phyloP scores from a whole-genome alignment of 2,329 filamentous ascomycete genomes.

The Chalaropsis ovoidea region DNA sequence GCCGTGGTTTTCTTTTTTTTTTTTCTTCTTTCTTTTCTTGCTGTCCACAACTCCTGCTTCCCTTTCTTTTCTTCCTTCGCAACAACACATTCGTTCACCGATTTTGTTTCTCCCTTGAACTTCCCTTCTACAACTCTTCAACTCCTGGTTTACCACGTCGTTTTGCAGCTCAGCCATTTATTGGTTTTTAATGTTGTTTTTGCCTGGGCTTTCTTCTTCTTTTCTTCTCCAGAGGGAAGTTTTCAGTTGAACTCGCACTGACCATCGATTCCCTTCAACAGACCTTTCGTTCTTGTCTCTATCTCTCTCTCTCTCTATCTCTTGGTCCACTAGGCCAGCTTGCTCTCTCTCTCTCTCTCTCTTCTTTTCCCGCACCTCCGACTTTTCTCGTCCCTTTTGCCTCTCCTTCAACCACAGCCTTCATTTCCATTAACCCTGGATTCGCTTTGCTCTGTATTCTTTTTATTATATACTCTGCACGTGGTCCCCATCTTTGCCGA shows the following conservation, averaged over 20 bases:
- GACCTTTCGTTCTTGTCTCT: slow-evolving; percentile 2
- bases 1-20: neutral
- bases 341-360: slow-evolving; percentile 3
- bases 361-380: slow-evolving; percentile 5
- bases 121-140: neutral
- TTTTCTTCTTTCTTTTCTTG: slow-evolving; percentile 1
- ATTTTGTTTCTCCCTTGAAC: slow-evolving; percentile 8
- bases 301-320: slow-evolving; percentile 1
- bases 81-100: neutral
- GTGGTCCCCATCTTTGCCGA: neutral
- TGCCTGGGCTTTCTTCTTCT: neutral
- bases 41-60: slow-evolving; percentile 3
- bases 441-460: slow-evolving; percentile 6
- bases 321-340: neutral
- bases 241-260: slow-evolving; percentile 12
- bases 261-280: slow-evolving; percentile 8
- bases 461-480: slow-evolving; percentile 9
- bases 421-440: neutral
- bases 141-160: neutral
- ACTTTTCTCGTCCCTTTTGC: slow-evolving; percentile 10
- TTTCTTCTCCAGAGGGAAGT: neutral
- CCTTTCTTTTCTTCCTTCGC: slow-evolving; percentile 3
- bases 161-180: neutral
- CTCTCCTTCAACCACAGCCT: slow-evolving; percentile 1
- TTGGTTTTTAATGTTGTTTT: neutral